These are phyloP conservation scores for Daldinia sp. DNA, from an alignment of 2,329 filamentous ascomycete genomes.

Conservation along the genomic window DNA sequence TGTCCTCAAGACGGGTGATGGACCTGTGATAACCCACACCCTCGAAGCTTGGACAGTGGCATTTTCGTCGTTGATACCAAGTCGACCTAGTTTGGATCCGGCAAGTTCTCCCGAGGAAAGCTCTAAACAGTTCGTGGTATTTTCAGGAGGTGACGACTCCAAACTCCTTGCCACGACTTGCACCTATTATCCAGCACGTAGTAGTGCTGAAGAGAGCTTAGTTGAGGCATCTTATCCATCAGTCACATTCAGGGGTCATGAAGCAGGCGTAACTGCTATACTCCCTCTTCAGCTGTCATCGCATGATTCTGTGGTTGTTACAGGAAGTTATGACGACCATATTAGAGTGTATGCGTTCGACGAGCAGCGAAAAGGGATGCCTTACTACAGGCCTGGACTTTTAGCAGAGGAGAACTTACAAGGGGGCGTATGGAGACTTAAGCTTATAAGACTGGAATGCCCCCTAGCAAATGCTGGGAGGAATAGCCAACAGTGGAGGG, in stretches of 20 bases:
- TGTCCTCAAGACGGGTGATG: conserved; percentile 46
- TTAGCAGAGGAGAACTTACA: conserved; percentile 75
- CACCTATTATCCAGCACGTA: conserved; percentile 27
- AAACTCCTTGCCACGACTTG: conserved; percentile 60
- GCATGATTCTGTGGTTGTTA: conserved; percentile 70
- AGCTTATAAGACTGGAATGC: conserved; percentile 58
- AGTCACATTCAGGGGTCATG: conserved; percentile 63
- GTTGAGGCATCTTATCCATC: conserved; percentile 39
- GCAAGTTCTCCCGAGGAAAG: conserved; percentile 13
- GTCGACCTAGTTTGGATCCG: background rate
- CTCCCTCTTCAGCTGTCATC: conserved; percentile 67
- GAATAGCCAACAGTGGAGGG: conserved; percentile 35
- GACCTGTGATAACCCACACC: conserved; percentile 57
- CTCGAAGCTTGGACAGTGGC: conserved; percentile 80
- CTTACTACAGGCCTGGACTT: conserved; percentile 55
- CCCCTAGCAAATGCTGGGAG: conserved; percentile 29
- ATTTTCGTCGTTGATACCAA: conserved; percentile 55
- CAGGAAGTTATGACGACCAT: conserved; percentile 90
- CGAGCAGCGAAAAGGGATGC: conserved; percentile 52
- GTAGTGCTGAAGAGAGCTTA: conserved; percentile 21
- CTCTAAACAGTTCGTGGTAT: conserved; percentile 53
- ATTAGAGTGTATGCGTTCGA: conserved; percentile 71
- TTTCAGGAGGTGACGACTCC: conserved; percentile 81
- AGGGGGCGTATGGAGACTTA: conserved; percentile 86
- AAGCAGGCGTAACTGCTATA: conserved; percentile 89